A percentile compares a stretch with the other conserved stretches of the same genome.
These are phyloP conservation scores for Parafenestella ontariensis DNA, from an alignment of 2,329 filamentous ascomycete species.

Conservation along the genomic window DNA sequence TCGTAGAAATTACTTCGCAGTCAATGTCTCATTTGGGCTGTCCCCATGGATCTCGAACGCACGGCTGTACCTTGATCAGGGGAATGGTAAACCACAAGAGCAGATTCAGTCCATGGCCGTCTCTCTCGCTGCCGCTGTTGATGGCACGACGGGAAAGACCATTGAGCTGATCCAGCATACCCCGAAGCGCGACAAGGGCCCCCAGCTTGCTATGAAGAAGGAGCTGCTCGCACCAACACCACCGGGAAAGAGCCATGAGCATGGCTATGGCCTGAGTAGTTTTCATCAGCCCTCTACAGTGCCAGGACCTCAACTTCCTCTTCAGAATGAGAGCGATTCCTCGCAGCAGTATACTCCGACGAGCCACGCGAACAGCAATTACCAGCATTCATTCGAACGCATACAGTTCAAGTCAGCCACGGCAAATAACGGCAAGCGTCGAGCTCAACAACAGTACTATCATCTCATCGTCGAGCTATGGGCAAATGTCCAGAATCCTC, in stretches of 20 bases:
- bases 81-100: constrained; percentile 54
- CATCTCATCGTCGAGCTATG: constrained; percentile 79
- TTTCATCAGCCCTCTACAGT: constrained; percentile 45
- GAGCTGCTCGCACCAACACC: constrained; percentile 72
- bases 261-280: constrained; percentile 47
- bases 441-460: constrained; percentile 91
- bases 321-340: constrained; percentile 47
- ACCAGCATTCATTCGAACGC: constrained; percentile 76
- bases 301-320: constrained; percentile 51
- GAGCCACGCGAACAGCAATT: constrained; percentile 43
- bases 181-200: constrained; percentile 88
- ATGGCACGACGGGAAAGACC: constrained; percentile 74
- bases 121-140: constrained; percentile 82
- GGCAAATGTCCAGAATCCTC: constrained; percentile 45
- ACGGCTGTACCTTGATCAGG: constrained; percentile 64
- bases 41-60: constrained; percentile 65
- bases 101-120: constrained; percentile 79
- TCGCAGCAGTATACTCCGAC: constrained; percentile 45
- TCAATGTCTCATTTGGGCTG: constrained; percentile 78
- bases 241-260: constrained; percentile 56
- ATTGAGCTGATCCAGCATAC: constrained; percentile 91
- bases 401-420: constrained; percentile 96
- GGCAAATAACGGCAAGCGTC: constrained; percentile 89
- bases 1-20: constrained; percentile 87
- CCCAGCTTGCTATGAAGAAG: constrained; percentile 75